These are phyloP conservation scores for Ophiosphaerella narmari DNA, from an alignment of 2,329 filamentous ascomycete genomes.

Conservation along the genomic window DNA sequence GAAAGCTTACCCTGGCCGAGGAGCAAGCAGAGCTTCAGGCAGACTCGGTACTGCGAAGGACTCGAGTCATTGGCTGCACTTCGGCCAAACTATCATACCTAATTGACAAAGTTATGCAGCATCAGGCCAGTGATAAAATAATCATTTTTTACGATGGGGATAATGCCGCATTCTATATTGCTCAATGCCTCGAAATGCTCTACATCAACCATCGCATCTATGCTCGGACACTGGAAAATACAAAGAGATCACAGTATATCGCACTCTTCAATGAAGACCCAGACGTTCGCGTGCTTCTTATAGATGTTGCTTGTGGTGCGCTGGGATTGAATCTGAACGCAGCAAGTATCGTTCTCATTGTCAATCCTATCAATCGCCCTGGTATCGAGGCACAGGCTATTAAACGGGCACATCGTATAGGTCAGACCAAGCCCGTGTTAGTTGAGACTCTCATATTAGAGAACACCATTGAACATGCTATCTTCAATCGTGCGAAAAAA, in stretches of 20 bases:
- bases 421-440: slow-evolving; percentile 75
- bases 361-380: slow-evolving; percentile 85
- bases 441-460: slow-evolving; percentile 85
- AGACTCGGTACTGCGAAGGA: slow-evolving; percentile 61
- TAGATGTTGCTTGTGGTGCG: slow-evolving; percentile 89
- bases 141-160: slow-evolving; percentile 91
- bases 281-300: slow-evolving; percentile 77
- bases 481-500: slow-evolving; percentile 71
- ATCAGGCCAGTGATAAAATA: slow-evolving; percentile 79
- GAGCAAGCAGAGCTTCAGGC: slow-evolving; percentile 38
- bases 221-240: slow-evolving; percentile 64
- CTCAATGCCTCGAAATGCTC: slow-evolving; percentile 76
- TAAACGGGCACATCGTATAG: slow-evolving; percentile 85
- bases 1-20: slow-evolving; percentile 38
- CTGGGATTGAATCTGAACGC: slow-evolving; percentile 84
- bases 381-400: slow-evolving; percentile 88
- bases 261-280: slow-evolving; percentile 73
- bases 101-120: slow-evolving; percentile 69
- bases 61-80: slow-evolving; percentile 74
- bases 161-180: slow-evolving; percentile 84
- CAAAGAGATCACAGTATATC: slow-evolving; percentile 74
- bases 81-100: slow-evolving; percentile 90
- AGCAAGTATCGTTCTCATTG: slow-evolving; percentile 85
- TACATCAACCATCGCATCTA: slow-evolving; percentile 69
- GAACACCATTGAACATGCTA: slow-evolving; percentile 82